Base-by-base conservation (phyloP, 768 basidiomycete genomes). In the Naganishia vishniacii region DNA sequence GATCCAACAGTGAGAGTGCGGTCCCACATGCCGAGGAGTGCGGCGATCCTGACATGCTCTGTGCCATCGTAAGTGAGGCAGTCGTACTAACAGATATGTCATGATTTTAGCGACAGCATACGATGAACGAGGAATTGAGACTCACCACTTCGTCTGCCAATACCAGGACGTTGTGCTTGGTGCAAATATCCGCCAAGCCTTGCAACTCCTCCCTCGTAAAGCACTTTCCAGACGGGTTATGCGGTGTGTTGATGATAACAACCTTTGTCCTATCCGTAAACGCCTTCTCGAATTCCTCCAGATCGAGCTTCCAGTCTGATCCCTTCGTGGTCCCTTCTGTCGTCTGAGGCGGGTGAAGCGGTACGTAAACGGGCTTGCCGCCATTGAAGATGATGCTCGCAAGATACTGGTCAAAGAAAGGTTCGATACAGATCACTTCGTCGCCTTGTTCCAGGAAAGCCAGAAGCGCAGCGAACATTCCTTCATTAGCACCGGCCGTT, bases 391-490 rank as follows among this genome's bases (percentile, higher is more conserved):
- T 88, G 59, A 94, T 87, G 6, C 89, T 90, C 25, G 92, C 88
- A 58, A 92, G 82, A 76, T 92, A 94, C 76, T 97, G 93, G 73
- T 97, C 93, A 73, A 95, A 97, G 82, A 91, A 95, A 1, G 93
- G 94, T 78, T 98, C 95, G 73, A 98, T 93, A 84, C 97, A 86
- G 78, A 99, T 94, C 67, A 98, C 94, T 77, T 99, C 95, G 72
- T 98, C 95, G 3, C 88, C 94, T 40, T 84, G 82, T 66, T 97
- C 87, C 41, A 95, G 78, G 80, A 94, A 97, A 0, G 95, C 95
- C 12, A 86, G 84, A 70, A 94, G 89, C 58, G 92, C 89, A 56
- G 93, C 85, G 77, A 94, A 98, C 82, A 91, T 88, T 88, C 93
- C 94, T 84, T 94, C 90, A 76, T 98, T 98, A 8, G 94, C 94